These are phyloP conservation scores for Blumeria graminis DNA, from an alignment of 2,329 filamentous ascomycete genomes.

Conservation along the genomic window DNA sequence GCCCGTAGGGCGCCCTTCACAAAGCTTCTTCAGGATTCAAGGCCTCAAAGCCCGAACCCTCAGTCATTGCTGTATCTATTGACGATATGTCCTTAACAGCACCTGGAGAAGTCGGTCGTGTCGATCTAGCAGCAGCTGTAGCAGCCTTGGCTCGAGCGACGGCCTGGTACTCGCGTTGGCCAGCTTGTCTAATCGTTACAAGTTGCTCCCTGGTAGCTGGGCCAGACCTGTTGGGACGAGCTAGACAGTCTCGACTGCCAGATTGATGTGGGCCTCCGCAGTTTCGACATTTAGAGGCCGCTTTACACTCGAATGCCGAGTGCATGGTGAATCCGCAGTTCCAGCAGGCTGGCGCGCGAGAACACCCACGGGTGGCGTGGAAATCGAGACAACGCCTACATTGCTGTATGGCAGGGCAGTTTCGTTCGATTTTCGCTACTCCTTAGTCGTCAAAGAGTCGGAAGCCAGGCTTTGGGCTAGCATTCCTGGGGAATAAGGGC, in stretches of 20 bases:
- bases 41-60: not conserved
- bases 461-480: too few relatives aligned
- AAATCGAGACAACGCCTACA: not conserved
- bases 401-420: not conserved
- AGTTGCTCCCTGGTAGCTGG: not conserved
- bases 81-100: not conserved
- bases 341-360: not conserved
- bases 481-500: too few relatives aligned
- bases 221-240: not conserved
- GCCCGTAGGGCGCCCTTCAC: not conserved
- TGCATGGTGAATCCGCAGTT: not conserved
- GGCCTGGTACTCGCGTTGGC: not conserved
- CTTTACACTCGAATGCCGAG: not conserved
- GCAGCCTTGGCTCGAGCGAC: not conserved
- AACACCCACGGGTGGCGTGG: not conserved
- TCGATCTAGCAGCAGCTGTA: not conserved
- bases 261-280: not conserved
- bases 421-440: too few relatives aligned
- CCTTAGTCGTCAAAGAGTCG: too few relatives aligned
- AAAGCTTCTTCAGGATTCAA: not conserved
- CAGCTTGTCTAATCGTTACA: not conserved
- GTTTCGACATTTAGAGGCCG: not conserved
- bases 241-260: not conserved
- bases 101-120: not conserved
- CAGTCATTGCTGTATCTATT: not conserved